Conservation (phyloP, 2,329 filamentous ascomycete genomes). For the Fusarium hostae region DNA sequence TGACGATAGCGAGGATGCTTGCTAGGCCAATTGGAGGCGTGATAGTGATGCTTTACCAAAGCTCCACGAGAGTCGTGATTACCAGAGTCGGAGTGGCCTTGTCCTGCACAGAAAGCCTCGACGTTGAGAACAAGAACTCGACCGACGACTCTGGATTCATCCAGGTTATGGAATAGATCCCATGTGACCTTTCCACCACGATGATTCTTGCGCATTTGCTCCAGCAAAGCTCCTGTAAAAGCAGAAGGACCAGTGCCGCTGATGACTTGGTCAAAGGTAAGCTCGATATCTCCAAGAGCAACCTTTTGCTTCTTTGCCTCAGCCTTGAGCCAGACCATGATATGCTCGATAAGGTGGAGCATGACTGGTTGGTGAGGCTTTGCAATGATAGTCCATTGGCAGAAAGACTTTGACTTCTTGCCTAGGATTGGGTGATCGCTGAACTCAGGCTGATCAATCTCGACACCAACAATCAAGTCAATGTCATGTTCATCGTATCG, state of each 20-base stretch:
- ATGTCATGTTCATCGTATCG: constrained; percentile 72
- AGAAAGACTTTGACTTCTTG: constrained; percentile 75
- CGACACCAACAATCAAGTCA: constrained; percentile 76
- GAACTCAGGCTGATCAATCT: constrained; percentile 77
- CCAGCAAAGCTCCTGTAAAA: constrained; percentile 73
- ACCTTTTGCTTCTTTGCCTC: constrained; percentile 69
- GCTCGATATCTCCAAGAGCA: constrained; percentile 67
- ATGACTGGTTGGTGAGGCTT: constrained; percentile 75
- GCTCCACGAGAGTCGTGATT: constrained; percentile 74
- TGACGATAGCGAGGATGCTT: constrained; percentile 74
- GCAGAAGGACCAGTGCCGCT: constrained; percentile 78
- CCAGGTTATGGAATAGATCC: constrained; percentile 72
- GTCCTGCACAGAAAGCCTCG: constrained; percentile 77
- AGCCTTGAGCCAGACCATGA: constrained; percentile 72
- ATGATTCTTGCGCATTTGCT: constrained; percentile 66
- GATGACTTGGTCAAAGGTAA: constrained; percentile 79
- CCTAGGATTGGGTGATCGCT: constrained; percentile 72
- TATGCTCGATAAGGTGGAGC: constrained; percentile 74
- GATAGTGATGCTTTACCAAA: constrained; percentile 79
- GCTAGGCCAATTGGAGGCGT: constrained; percentile 77
- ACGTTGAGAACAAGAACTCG: constrained; percentile 75
- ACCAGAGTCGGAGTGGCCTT: constrained; percentile 78
- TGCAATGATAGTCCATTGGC: constrained; percentile 80
- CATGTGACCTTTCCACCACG: constrained; percentile 61
- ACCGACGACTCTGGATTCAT: constrained; percentile 72